Evolutionary conservation across 1,284 basidiomycete genomes (phyloP).

Genomic region (Peniophora sp.): DNA sequence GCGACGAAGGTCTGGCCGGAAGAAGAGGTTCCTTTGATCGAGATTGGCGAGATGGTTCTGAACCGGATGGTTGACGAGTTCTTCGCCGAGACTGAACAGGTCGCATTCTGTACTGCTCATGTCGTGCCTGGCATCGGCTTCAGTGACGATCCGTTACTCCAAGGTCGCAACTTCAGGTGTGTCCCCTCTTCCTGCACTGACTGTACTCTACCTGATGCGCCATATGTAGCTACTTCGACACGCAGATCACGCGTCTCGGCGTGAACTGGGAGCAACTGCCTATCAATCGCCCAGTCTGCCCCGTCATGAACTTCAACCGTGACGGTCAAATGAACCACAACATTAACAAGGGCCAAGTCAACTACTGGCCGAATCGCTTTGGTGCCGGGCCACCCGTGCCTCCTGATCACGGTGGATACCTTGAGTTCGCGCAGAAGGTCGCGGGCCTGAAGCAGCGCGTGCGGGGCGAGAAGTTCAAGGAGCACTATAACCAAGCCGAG

Average conservation of each 20-base stretch:
- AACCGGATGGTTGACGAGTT: conserved; percentile 61
- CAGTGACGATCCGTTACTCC: conserved; percentile 76
- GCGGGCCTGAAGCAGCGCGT: conserved; percentile 62
- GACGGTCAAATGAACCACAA: conserved; percentile 55
- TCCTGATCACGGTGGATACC: conserved; percentile 47
- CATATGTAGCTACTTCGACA: conserved; percentile 67
- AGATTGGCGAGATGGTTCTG: conserved; percentile 70
- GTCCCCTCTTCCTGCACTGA: background rate
- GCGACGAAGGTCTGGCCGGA: conserved; percentile 82
- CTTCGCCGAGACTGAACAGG: conserved; percentile 79
- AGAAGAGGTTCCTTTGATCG: conserved; percentile 65
- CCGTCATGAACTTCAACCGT: conserved; percentile 66
- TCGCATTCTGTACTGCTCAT: conserved; percentile 77
- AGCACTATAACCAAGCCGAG: conserved; percentile 64
- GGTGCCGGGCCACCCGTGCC: conserved; percentile 42
- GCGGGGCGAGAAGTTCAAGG: conserved; percentile 66
- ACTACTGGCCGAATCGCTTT: conserved; percentile 74
- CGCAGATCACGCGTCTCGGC: conserved; percentile 69
- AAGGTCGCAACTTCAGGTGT: conserved; percentile 63
- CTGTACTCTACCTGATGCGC: background rate
- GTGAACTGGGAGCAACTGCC: conserved; percentile 72
- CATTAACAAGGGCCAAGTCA: conserved; percentile 54
- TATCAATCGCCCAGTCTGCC: conserved; percentile 78
- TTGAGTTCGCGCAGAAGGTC: conserved; percentile 46
- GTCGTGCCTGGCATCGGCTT: conserved; percentile 77